Evolutionary conservation across 2,329 filamentous ascomycete species (phyloP), one percentile per base, ranked within the genome.

Genomic region (Aspergillus tanneri): DNA sequence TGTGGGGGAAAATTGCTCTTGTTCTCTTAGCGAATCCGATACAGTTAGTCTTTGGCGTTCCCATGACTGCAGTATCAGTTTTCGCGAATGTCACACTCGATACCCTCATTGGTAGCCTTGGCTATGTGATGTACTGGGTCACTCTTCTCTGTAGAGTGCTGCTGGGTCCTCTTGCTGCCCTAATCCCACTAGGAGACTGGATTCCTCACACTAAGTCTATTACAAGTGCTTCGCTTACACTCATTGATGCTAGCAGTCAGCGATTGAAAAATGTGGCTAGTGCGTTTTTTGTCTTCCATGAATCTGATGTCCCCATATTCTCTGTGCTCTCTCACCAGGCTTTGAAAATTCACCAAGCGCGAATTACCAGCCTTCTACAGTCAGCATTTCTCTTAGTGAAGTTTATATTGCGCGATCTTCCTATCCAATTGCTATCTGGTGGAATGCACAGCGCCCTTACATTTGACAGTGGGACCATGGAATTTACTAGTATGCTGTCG

Each of bases 1-100:
- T 96, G 46, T 85, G 90, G 63, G 93, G 93, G 11, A 91, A 95
- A 56, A 76, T 95, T 21, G 84, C 88, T 4, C 77, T 97, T 35
- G 85, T 92, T 65, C 76, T 91, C 41, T 67, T 92, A 19, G 89
- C 88, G 10, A 90, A 90, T 56, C 92, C 92, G 2, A 73, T 89
- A 28, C 74, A 78, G n/a, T 73, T 84, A 23, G 66, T 83, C 42
- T 63, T 87, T 53, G 83, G 82, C 65, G 80, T 90, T 11, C 84
- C 92, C 3, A 73, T 95, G 18, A 83, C 83, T 39, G 77, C 90
- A 32, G 65, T 90, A 8, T 88, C 91, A 35, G 81, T 83, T 46
- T 67, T 85, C 32, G 87, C 87, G n/a, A 90, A 90, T 60, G 77
- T 95, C 36, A 68, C 90, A 23, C 86, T 95, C 53, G 92, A 97